Evolutionary conservation across 1,139 yeast genomes (phyloP), one percentile per base, ranked within the genome.

Genomic region (Debaryomyces udenii): DNA sequence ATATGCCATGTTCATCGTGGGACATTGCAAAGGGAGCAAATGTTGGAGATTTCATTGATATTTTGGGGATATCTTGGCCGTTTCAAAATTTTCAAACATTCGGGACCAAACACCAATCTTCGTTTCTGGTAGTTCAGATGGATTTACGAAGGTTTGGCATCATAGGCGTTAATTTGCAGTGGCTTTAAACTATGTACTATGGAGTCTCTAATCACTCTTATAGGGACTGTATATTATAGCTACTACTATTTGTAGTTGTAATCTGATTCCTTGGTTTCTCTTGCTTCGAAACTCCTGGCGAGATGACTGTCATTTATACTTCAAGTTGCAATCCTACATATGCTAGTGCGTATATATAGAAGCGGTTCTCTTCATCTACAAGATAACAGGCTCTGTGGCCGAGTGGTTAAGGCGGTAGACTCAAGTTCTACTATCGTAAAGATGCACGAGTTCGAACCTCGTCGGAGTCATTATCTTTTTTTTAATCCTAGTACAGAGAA

Each of bases 1-100:
- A 91, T 59, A 81, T 83, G 83, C 80, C 94, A 1, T 78, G 90
- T 52, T 74, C 79, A 2, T 61, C 83, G 43, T 91, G 97, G 97
- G 96, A 91, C 58, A 70, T 88, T 22, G 68, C 73, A 22, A 78
- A 78, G 47, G 83, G 87, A 1, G 67, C 67, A 20, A 71, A 76
- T 47, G 62, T 76, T 1, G 65, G 79, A 27, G 83, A 80, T 36
- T 87, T 77, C 57, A 64, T 79, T 7, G 96, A 86, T 44, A 90
- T 63, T 62, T 85, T 20, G 95, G 96, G 5, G 96, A 88, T 59
- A 88, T 91, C 15, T 67, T 87, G 41, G 70, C 83, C 27, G 53
- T 89, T 43, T 67, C 70, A 22, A 62, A 64, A 38, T 66, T 50
- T 57, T 51, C 57, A 46, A 41, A 34, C 22, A 39, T 47, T 9